Evolutionary conservation across 768 basidiomycete species (phyloP).

Genomic region (Tylopilus vinaceipallidus): DNA sequence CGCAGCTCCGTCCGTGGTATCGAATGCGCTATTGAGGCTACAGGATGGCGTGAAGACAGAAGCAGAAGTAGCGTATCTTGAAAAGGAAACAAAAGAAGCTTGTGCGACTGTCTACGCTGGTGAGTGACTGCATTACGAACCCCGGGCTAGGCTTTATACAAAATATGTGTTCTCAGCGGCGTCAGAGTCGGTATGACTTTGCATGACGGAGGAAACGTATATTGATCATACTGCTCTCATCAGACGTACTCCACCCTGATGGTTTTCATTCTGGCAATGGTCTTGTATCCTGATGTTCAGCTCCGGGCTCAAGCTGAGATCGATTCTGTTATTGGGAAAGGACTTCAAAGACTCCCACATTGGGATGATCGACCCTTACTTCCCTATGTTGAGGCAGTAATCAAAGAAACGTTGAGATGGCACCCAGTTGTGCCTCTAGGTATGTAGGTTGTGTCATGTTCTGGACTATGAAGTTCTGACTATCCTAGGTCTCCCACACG

Average conservation of each 20-base stretch:
- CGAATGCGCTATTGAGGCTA: constrained; percentile 17
- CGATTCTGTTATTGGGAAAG: constrained; percentile 16
- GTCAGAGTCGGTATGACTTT: constrained; percentile 24
- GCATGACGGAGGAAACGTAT: no score
- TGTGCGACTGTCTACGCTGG: constrained; percentile 22
- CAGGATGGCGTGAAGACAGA: constrained; percentile 1
- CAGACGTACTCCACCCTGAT: constrained; percentile 21
- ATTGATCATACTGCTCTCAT: constrained; percentile 9
- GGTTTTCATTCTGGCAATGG: constrained; percentile 26
- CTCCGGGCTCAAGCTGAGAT: constrained; percentile 19
- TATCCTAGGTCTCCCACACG: constrained; percentile 28
- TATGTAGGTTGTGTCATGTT: not conserved
- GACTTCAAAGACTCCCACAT: constrained; percentile 18
- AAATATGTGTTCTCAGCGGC: constrained; percentile 13
- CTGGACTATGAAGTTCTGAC: not conserved
- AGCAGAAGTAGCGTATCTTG: constrained; percentile 12
- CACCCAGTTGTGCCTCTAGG: constrained; percentile 16
- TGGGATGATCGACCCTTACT: constrained; percentile 21
- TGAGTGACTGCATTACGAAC: constrained; percentile 3
- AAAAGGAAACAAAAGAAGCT: constrained; percentile 24
- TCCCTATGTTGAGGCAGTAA: constrained; percentile 20
- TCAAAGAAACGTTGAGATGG: constrained; percentile 28
- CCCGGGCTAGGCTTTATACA: constrained; percentile 5
- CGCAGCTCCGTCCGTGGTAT: constrained; percentile 26
- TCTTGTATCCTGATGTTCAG: constrained; percentile 27